Evolutionary conservation across 495 filamentous ascomycete species (phyloP), one percentile per base, ranked within the genome.

Genomic region (Xylaria longipes): DNA sequence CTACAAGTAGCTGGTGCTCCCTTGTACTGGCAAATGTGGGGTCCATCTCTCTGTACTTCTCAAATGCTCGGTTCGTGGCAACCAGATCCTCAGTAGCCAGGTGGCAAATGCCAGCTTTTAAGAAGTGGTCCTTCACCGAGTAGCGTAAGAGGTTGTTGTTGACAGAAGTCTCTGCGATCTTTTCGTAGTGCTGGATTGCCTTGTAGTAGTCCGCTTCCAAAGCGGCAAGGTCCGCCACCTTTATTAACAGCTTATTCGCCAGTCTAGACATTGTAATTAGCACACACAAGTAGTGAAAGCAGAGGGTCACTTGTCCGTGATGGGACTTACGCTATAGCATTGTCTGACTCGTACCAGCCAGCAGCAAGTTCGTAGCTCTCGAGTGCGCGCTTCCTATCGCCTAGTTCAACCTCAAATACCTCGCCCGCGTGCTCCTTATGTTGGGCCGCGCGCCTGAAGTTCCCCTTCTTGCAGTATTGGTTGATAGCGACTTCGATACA

Each of bases 41-140:
- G 77, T 97, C 94, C 71, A 97, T 87, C 37, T 97, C 93, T 39
- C 88, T 87, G 82, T 97, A 97, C 70, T 82, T 87, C 75, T 95
- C 90, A 27, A 97, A 81, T 33, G 94, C 94, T 41, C 92, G 90
- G 74, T 90, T 91, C 7, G 89, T 85, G 27, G 88, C 91, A 56
- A 97, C 91, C 71, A 91, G 81, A 77, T 97, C 94, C 72, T 89
- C 89, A 54, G 88, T 88, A 67, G 93, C 92, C 46, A 97, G 85
- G 73, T 92, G 89, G 81, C 92, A 95, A 64, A 98, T 89, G 46
- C 93, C 94, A 0, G 93, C 93, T 84, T 97, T 97, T 71, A 97
- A 83, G 79, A 97, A 91, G 82, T 97, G 97, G 64, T 97, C 93
- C 80, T 97, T 97, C 68, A 97, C 91, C 20, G 90, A 93, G 88